Base-by-base conservation (phyloP, 495 filamentous ascomycete species). In the Neurospora sp. region DNA sequence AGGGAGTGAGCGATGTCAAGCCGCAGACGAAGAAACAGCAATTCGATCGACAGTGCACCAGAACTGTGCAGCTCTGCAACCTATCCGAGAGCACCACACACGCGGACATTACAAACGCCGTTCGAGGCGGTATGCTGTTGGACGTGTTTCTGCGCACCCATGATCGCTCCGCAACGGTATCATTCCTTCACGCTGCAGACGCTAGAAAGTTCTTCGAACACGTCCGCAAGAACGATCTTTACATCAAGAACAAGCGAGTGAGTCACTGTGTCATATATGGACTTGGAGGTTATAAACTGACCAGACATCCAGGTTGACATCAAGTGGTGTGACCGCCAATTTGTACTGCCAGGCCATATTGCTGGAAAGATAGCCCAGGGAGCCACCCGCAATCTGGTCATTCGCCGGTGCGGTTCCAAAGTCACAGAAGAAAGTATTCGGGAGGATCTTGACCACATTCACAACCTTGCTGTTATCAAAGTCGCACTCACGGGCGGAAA, bases 391-490 rank as follows among this genome's bases (percentile, higher is more conserved):
- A 94, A 94, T 76, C 79, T 97, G 31, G 80, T 93, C 42, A 84
- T 96, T 65, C 86, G 84, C 74, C 86, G 86, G 8, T 86, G 86
- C 37, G 82, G 86, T 61, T 78, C 81, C 39, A 86, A 83, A 69
- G 85, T 93, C 73, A 93, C 90, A 0, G 90, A 91, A 71, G 81
- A 84, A 4, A 77, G 83, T 5, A 87, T 97, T 61, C 88, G 91
- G 3, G 87, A 91, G 6, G 91, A 97, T 75, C 81, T 95, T 53
- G 91, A 95, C 18, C 93, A 96, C 77, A 94, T 96, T 74, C 88
- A 94, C 79, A 92, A 93, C 75, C 83, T 95, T 10, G 84, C 90
- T 39, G 85, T 97, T 16, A 86, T 94, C 78, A 87, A 87, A 71
- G 82, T 95, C 27, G 82, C 82, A 41, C 90, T 91, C 78, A 77